These are phyloP conservation scores for Nannochloropsis salina DNA, from an alignment of 108 stramenopile genomes.

Conservation along the genomic window DNA sequence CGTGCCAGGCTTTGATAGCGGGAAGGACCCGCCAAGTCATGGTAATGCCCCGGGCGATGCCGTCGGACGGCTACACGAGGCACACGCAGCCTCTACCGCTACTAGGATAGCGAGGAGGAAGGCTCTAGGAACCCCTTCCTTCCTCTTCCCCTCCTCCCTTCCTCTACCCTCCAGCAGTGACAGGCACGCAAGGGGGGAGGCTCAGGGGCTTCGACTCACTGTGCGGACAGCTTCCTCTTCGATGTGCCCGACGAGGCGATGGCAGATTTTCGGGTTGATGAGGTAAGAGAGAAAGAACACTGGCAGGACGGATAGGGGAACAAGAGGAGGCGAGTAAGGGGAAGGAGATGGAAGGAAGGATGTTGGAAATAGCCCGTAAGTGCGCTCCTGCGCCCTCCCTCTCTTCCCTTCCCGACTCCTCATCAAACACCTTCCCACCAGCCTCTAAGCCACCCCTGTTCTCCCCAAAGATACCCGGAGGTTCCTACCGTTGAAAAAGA, in stretches of 20 bases:
- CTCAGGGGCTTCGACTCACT: neutral
- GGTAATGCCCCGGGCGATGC: constrained; percentile 22
- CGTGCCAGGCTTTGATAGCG: neutral
- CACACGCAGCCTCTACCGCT: no score
- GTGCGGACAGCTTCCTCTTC: constrained; percentile 84
- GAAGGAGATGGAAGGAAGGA: neutral
- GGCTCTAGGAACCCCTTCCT: neutral
- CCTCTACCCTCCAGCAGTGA: neutral
- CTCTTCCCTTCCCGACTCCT: no score
- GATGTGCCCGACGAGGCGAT: constrained; percentile 93
- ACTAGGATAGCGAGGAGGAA: no score
- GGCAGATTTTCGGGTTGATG: constrained; percentile 76
- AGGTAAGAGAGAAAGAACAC: constrained; percentile 75
- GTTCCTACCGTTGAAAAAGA: constrained; percentile 2
- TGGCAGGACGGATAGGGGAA: constrained; percentile 25
- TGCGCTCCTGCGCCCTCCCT: no score
- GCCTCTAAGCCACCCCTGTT: neutral
- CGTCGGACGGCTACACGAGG: no score
- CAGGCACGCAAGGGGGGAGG: neutral
- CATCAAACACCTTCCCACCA: neutral
- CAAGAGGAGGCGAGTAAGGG: neutral
- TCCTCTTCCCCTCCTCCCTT: neutral
- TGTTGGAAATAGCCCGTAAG: constrained; percentile 52
- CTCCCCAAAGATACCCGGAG: neutral
- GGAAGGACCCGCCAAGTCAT: neutral